These are phyloP conservation scores for Parachlorella kessleri DNA, from an alignment of 139 green algal genomes.

Conservation along the genomic window DNA sequence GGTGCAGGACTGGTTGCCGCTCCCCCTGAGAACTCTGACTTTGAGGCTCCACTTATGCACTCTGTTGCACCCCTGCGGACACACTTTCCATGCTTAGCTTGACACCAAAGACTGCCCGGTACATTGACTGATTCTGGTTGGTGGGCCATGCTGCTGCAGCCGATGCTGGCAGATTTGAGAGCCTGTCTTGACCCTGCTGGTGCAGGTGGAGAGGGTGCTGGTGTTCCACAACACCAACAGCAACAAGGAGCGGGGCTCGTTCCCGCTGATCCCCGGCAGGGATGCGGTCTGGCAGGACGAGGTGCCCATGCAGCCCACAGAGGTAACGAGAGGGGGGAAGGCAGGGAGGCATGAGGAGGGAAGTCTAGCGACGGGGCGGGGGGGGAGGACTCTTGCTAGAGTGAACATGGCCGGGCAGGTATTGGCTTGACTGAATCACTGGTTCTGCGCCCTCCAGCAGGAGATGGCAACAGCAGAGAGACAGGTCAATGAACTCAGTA, in stretches of 20 bases:
- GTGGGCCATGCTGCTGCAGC: background rate
- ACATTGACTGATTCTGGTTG: background rate
- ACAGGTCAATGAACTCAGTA: no score
- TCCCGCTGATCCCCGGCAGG: no score
- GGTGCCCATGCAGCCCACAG: no score
- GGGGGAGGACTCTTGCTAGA: no score
- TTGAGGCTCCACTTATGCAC: background rate
- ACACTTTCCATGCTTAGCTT: background rate
- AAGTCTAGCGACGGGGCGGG: no score
- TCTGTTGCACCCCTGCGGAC: background rate
- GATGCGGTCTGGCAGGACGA: no score
- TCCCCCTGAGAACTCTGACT: background rate
- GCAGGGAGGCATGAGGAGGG: no score
- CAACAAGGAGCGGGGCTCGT: slow-evolving; percentile 43
- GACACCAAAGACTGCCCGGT: background rate
- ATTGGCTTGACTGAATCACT: no score
- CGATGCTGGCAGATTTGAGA: background rate
- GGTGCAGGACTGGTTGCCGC: background rate
- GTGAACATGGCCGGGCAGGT: no score
- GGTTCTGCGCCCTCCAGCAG: no score
- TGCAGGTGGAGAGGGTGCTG: slow-evolving; percentile 55
- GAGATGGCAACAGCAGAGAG: no score
- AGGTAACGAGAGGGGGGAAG: no score
- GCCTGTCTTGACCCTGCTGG: background rate
- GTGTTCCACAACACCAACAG: slow-evolving; percentile 81